Percentiles rank a stretch among this genome's conserved stretches.
Conservation (phyloP, 1,139 yeast genomes). For the Suhomyces atakaporum region DNA sequence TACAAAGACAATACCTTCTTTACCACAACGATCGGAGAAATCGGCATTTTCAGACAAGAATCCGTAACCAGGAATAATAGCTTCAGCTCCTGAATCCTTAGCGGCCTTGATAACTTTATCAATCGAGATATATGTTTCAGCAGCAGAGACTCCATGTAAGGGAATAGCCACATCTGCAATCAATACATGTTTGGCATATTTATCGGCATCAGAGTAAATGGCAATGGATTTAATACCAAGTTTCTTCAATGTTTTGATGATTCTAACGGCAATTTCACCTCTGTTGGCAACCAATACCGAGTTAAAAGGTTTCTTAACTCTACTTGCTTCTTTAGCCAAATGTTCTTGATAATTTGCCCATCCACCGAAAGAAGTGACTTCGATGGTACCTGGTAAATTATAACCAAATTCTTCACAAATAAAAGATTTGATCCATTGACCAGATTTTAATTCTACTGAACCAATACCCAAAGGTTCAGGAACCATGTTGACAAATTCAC, state of each 20-base stretch:
- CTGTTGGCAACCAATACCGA: constrained; percentile 92
- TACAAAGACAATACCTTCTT: constrained; percentile 84
- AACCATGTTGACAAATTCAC: constrained; percentile 79
- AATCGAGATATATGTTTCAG: constrained; percentile 83
- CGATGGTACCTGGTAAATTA: constrained; percentile 65
- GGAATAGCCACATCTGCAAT: constrained; percentile 82
- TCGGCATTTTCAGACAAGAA: constrained; percentile 96
- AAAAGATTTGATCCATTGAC: constrained; percentile 86
- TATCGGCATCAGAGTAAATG: constrained; percentile 87
- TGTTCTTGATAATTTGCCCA: constrained; percentile 72
- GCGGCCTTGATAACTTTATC: constrained; percentile 88
- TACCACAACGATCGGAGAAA: constrained; percentile 82
- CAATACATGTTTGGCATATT: constrained; percentile 81
- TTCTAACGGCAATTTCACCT: constrained; percentile 96
- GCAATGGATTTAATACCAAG: constrained; percentile 79
- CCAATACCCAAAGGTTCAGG: constrained; percentile 97
- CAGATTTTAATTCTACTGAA: constrained; percentile 75
- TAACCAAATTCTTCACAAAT: constrained; percentile 92
- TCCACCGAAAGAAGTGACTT: constrained; percentile 83
- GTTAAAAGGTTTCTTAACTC: constrained; percentile 62
- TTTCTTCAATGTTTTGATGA: constrained; percentile 82
- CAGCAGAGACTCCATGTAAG: constrained; percentile 78
- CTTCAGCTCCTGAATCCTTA: constrained; percentile 79
- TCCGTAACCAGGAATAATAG: constrained; percentile 96
- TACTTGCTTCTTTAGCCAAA: constrained; percentile 25